These are phyloP conservation scores for Tylopilus subfusipes DNA, from an alignment of 768 basidiomycete genomes.

Conservation along the genomic window DNA sequence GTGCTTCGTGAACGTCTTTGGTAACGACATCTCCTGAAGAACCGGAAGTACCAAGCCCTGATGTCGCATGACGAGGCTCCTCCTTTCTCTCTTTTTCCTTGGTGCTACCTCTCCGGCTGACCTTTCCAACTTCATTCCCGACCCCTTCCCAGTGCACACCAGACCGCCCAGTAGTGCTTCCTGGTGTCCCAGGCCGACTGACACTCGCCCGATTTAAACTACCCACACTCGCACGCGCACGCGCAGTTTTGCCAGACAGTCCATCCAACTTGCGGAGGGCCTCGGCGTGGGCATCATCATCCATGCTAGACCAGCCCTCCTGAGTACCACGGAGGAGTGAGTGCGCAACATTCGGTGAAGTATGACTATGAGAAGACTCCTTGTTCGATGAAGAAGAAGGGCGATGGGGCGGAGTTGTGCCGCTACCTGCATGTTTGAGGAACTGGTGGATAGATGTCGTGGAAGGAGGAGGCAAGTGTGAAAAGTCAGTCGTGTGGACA, in stretches of 20 bases:
- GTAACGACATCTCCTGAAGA: conserved; percentile 31
- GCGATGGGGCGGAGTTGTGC: conserved; percentile 34
- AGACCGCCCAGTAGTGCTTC: conserved; percentile 46
- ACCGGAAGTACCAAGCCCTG: conserved; percentile 36
- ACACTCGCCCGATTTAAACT: conserved; percentile 65
- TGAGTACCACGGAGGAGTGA: conserved; percentile 83
- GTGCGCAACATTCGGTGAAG: conserved; percentile 70
- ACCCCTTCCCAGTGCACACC: conserved; percentile 76
- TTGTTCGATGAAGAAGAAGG: conserved; percentile 40
- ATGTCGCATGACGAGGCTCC: conserved; percentile 23
- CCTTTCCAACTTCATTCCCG: conserved; percentile 35
- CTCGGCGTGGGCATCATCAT: conserved; percentile 86
- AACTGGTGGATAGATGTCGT: conserved; percentile 87
- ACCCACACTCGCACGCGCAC: conserved; percentile 72
- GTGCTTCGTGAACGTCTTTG: conserved; percentile 41
- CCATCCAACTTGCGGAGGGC: conserved; percentile 93
- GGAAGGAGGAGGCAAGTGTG: conserved; percentile 86
- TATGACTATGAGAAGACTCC: conserved; percentile 37
- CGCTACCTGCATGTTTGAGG: conserved; percentile 51
- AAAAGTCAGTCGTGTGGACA: conserved; percentile 72
- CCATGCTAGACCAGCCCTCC: conserved; percentile 84
- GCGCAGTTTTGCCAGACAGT: conserved; percentile 68
- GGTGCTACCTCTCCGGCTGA: conserved; percentile 37
- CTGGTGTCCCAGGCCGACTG: conserved; percentile 74
- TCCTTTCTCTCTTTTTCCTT: conserved; percentile 47